Base-by-base conservation (phyloP, 257 asterid genomes). In the Solanum chiquidenum region DNA sequence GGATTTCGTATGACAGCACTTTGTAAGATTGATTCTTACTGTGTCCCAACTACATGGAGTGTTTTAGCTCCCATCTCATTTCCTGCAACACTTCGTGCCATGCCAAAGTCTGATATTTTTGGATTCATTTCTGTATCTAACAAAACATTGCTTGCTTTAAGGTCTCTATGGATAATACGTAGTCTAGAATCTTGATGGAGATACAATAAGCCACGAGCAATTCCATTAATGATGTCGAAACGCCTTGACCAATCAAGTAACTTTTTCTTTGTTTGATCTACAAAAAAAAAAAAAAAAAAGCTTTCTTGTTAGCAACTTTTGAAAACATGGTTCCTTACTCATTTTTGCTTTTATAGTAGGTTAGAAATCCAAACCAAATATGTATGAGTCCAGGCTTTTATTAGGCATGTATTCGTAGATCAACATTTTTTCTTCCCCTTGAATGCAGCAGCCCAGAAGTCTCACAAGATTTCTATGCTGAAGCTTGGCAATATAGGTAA, bases 101-200 rank as follows among this genome's bases (percentile, higher is more conserved):
- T 55, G 4, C 91, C 91, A 60, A 88, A 90, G 49, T 90, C 91
- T 37, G 91, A 90, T 86, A 90, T 90, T 10, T 90, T 90, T 14
- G 91, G 91, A 40, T 88, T 90, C 91, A 90, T 88, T 52, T 88
- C 91, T 40, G 42, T 25, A 73, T 90, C 91, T 46, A 90, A 62
- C 71, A 90, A 73, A 86, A 90, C 44, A 34, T 90, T 90, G 88
- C 91, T 90, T 68, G 88, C 88, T 87, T 89, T 89, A n/a, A 89
- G 91, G 86, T 89, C 91, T n/a, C 89, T 84, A 37, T 89, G 91
- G 80, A 90, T 86, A 33, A 90, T 90, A 44, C 91, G 60, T 6
- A 90, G 87, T 68, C 86, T 87, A n/a, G 91, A 90, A 88, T 90
- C 91, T 86, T 88, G 91, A 88, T 90, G 91, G 71, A 90, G 91